Evolutionary conservation across 805 yeast genomes (phyloP).

Genomic region (Starmerella ratchasimensis): DNA sequence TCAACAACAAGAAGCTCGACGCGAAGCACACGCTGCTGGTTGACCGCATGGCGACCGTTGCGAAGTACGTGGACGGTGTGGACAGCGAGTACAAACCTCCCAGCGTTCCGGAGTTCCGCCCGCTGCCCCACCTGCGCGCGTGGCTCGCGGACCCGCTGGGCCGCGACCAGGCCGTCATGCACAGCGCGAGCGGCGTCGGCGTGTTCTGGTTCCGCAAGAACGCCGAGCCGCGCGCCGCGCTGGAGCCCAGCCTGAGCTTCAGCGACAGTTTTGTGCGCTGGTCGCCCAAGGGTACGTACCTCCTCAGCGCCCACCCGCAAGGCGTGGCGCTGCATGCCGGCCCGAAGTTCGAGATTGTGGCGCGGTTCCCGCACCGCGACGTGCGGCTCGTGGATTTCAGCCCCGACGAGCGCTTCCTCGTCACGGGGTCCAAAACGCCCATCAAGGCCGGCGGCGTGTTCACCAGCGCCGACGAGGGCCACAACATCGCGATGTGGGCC

Average conservation of each 20-base stretch:
- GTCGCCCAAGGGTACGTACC: slow-evolving; percentile 84
- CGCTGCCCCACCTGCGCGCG: slow-evolving; percentile 68
- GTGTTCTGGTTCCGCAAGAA: slow-evolving; percentile 73
- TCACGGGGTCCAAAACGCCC: slow-evolving; percentile 80
- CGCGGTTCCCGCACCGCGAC: slow-evolving; percentile 74
- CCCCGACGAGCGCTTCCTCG: slow-evolving; percentile 79
- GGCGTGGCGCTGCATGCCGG: slow-evolving; percentile 98
- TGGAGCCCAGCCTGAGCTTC: slow-evolving; percentile 62
- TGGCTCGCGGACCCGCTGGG: slow-evolving; percentile 85
- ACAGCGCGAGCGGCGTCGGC: slow-evolving; percentile 65
- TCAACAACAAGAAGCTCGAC: slow-evolving; percentile 84
- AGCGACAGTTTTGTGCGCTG: slow-evolving; percentile 78
- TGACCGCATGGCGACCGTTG: slow-evolving; percentile 45
- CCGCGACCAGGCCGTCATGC: slow-evolving; percentile 80
- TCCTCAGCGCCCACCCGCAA: slow-evolving; percentile 79
- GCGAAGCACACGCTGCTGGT: slow-evolving; percentile 80
- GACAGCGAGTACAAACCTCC: slow-evolving; percentile 56
- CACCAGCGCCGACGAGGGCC: slow-evolving; percentile 78
- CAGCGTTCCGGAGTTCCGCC: slow-evolving; percentile 51
- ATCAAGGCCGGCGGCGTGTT: slow-evolving; percentile 69
- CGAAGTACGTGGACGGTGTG: slow-evolving; percentile 27
- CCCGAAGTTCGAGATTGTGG: slow-evolving; percentile 52
- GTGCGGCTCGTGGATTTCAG: slow-evolving; percentile 84
- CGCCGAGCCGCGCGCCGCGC: slow-evolving; percentile 58
- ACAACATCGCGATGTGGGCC: slow-evolving; percentile 89